These are phyloP conservation scores for Nasturtium officinale DNA, from an alignment of 345 rosid genomes.

Conservation along the genomic window DNA sequence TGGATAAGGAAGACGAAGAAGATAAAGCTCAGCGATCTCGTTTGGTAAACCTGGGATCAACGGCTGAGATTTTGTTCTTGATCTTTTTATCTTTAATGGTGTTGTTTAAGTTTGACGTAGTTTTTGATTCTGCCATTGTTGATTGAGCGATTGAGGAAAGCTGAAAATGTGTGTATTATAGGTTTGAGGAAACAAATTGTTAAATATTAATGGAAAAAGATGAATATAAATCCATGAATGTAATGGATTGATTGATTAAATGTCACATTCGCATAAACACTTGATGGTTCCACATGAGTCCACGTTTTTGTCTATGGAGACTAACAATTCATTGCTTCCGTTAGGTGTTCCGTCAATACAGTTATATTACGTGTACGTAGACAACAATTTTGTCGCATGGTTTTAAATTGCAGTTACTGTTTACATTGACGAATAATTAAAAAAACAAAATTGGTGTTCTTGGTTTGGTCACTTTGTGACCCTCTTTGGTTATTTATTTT, in stretches of 20 bases:
- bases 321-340: neutral
- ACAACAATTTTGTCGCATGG: too few species aligned
- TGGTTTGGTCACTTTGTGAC: too few species aligned
- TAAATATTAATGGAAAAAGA: neutral
- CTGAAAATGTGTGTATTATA: neutral
- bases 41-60: slow-evolving; percentile 74
- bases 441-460: too few species aligned
- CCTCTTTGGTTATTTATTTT: too few species aligned
- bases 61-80: slow-evolving; percentile 36
- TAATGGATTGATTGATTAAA: neutral
- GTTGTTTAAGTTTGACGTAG: neutral
- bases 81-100: slow-evolving; percentile 11
- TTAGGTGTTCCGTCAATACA: neutral
- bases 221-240: neutral
- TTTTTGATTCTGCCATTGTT: slow-evolving; percentile 23
- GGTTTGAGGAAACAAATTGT: too few species aligned
- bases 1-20: slow-evolving; percentile 68
- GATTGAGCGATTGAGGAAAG: slow-evolving; percentile 10
- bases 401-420: too few species aligned
- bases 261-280: slow-evolving; percentile 14
- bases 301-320: slow-evolving; percentile 24
- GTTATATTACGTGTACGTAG: neutral
- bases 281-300: slow-evolving; percentile 33
- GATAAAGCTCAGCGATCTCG: slow-evolving; percentile 68
- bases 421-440: too few species aligned